Base-by-base conservation (phyloP, 345 rosid genomes). In the Lenwebbia sp. region DNA sequence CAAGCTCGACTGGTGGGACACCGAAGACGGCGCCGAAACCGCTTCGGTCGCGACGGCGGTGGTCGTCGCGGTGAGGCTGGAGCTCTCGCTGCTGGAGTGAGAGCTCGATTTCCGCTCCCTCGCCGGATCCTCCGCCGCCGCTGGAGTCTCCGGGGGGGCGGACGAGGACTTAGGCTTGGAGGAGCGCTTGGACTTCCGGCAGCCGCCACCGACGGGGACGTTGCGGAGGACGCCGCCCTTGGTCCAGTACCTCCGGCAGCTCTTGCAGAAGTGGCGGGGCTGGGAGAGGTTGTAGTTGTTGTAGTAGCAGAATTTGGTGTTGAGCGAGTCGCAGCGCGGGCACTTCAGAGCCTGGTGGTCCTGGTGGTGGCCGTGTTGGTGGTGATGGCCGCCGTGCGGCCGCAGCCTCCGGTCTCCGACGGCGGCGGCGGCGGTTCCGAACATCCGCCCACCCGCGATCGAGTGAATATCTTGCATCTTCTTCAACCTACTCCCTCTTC, bases 181-280 rank as follows among this genome's bases (percentile, higher is more conserved):
- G 11, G 96, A 87, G 53, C 98, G 92, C 89, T 96, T 97, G 53
- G 93, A 88, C 85, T 94, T 94, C 56, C 97, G 94, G 87, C 95
- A 94, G 78, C 97, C 95, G 8, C 97, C 98, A 28, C 99, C 99
- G 22, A 96, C 93, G 25, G 99, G 98, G 41, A 97, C 99, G 95
- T 96, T 97, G 55, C 99, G 97, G 83, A 97, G 97, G 84, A 97
- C 96, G 86, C 99, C 99, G 44, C 98, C 99, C 89, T 95, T 97
- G 55, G 99, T 97, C 99, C 99, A 97, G 94, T 97, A 97, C 56
- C 98, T 93, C 62, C 99, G 98, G 90, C 99, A 97, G 93, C 82
- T 87, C 90, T 97, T 97, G 90, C 99, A 97, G 92, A 97, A 97
- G 95, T 97, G 98, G 37, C 99, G 96, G 13, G 99, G 99, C 94